These are phyloP conservation scores for Paraphoma chrysanthemicola DNA, from an alignment of 2,329 filamentous ascomycete species.

Conservation along the genomic window DNA sequence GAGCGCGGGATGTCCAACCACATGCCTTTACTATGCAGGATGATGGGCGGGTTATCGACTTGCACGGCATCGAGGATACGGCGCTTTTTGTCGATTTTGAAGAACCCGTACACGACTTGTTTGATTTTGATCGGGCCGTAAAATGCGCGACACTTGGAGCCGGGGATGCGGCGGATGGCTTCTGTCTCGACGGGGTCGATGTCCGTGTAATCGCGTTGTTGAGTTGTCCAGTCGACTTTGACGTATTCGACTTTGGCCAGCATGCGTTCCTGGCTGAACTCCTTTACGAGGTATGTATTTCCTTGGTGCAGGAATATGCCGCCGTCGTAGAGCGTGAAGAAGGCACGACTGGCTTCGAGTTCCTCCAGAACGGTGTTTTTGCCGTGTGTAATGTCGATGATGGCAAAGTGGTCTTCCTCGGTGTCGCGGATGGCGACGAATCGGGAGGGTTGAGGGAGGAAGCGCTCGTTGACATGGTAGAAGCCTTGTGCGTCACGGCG, in stretches of 20 bases:
- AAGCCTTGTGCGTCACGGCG: slow-evolving; percentile 78
- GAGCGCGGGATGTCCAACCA: slow-evolving; percentile 89
- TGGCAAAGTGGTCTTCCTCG: slow-evolving; percentile 89
- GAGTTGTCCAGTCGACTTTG: slow-evolving; percentile 92
- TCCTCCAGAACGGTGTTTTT: slow-evolving; percentile 90
- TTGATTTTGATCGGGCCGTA: slow-evolving; percentile 86
- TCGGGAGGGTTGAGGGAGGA: slow-evolving; percentile 82
- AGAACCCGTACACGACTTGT: slow-evolving; percentile 93
- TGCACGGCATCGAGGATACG: slow-evolving; percentile 90
- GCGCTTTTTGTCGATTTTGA: slow-evolving; percentile 88
- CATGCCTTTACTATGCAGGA: slow-evolving; percentile 85
- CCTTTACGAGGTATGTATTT: slow-evolving; percentile 88
- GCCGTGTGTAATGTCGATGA: slow-evolving; percentile 84
- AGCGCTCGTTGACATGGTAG: slow-evolving; percentile 88
- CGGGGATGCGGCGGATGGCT: slow-evolving; percentile 75
- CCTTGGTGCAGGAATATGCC: slow-evolving; percentile 97
- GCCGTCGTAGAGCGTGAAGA: slow-evolving; percentile 95
- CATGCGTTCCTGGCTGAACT: slow-evolving; percentile 80
- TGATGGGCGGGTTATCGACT: slow-evolving; percentile 91
- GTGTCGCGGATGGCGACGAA: slow-evolving; percentile 89
- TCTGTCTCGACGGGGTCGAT: slow-evolving; percentile 94
- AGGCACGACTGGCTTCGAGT: slow-evolving; percentile 92
- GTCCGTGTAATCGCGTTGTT: slow-evolving; percentile 91
- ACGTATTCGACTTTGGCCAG: slow-evolving; percentile 89
- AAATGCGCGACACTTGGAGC: slow-evolving; percentile 74